Base-by-base conservation (phyloP, 2,329 filamentous ascomycete species). In the Pleomassaria siparia region DNA sequence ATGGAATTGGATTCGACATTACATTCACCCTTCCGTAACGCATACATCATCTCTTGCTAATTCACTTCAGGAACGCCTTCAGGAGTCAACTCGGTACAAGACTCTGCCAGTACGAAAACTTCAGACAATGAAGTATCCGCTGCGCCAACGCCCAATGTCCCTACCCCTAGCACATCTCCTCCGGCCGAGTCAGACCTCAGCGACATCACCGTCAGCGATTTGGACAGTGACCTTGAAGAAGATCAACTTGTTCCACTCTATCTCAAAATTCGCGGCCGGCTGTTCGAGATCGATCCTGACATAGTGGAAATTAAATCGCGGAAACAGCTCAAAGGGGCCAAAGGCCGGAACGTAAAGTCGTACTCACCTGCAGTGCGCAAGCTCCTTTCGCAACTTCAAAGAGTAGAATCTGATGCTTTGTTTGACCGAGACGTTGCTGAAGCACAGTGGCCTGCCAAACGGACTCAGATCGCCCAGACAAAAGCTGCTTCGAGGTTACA, bases 371-470 rank as follows among this genome's bases (percentile, higher is more conserved):
- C 82, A 51, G 75, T 84, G 35, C 79, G 80, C 9, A 89, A 85
- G 58, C 71, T 95, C 2, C 78, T 86, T 32, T 83, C 85, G 13
- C 95, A 91, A 64, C 74, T 96, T 30, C 80, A 84, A 29, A 82
- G 81, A 51, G 89, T 96, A 33, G 87, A 94, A 61, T 86, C 83
- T 2, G 78, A 81, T 56, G 64, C 75, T 1, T 61, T 81, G 2
- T 80, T 81, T 52, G 77, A 81, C 50, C 63, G 72, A 47, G 59
- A 67, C 4, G 67, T 74, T 43, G 78, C 77, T 10, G 74, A 78
- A 28, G 62, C 65, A 11, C 65, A 67, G 40, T 81, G 78, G 78
- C 64, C 64, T 21, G 63, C 60, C n/a, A 70, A 62, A 53, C 74
- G 71, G 49, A 70, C 72, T 37, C 66, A 74, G 18, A 64, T 77